Conservation (phyloP, 345 rosid genomes). For the Geranium brycei region DNA sequence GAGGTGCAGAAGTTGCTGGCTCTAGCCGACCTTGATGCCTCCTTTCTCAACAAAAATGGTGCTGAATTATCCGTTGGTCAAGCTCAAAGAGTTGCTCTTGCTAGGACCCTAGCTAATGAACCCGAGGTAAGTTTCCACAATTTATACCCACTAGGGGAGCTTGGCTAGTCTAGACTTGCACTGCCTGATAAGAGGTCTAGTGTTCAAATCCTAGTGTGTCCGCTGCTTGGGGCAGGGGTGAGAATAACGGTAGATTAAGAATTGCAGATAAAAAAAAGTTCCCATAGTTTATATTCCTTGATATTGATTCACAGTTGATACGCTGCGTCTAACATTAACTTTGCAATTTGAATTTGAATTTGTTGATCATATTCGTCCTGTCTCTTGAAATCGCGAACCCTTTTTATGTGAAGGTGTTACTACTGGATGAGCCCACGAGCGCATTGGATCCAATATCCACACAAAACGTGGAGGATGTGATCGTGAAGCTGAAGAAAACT, state of each 20-base stretch:
- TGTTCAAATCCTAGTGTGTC: no score
- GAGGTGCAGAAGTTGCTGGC: conserved; percentile 47
- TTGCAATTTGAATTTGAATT: no score
- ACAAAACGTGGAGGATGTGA: conserved; percentile 68
- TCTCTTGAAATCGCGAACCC: not conserved
- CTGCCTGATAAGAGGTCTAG: no score
- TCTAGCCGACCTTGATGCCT: conserved; percentile 65
- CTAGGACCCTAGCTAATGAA: conserved; percentile 75
- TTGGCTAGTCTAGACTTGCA: no score
- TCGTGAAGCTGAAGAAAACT: conserved; percentile 65
- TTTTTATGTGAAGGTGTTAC: conserved; percentile 30
- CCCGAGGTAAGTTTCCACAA: conserved; percentile 38
- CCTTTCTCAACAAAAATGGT: conserved; percentile 39
- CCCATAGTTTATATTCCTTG: no score
- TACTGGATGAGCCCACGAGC: conserved; percentile 78
- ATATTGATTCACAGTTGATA: no score
- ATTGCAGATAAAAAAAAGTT: no score
- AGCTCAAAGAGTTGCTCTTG: conserved; percentile 91
- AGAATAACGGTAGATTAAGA: no score
- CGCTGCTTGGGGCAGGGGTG: no score
- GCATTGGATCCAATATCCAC: conserved; percentile 78
- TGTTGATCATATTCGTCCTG: no score
- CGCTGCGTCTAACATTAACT: no score
- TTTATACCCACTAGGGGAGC: no score
- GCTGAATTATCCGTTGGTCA: conserved; percentile 69